Percentiles rank a stretch among this genome's conserved stretches.
These are phyloP conservation scores for Pseudisothecium myosuroides DNA, from an alignment of 225 moss, liverwort and hornwort species.

Conservation along the genomic window DNA sequence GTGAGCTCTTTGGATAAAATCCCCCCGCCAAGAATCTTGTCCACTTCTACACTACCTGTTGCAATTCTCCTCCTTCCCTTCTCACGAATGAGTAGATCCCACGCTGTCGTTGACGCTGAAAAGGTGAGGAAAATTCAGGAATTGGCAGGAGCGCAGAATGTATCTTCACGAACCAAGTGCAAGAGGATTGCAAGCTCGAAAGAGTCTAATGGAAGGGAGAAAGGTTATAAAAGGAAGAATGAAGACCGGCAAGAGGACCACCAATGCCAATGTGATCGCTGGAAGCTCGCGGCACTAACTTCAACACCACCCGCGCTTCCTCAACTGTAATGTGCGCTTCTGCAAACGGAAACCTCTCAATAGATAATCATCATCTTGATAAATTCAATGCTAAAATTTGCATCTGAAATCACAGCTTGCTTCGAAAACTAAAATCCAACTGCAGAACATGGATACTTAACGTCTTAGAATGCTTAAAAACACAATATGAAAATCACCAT, in stretches of 20 bases:
- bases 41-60: constrained; percentile 71
- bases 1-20: constrained; percentile 71
- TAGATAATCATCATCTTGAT: neutral
- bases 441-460: neutral
- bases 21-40: constrained; percentile 83
- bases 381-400: neutral
- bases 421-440: neutral
- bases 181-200: neutral
- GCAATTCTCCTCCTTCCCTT: constrained; percentile 51
- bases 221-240: neutral
- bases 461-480: neutral
- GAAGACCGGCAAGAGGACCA: constrained; percentile 15
- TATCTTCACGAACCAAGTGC: neutral
- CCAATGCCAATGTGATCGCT: neutral
- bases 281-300: constrained; percentile 23
- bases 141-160: neutral
- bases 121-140: neutral
- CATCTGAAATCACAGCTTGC: neutral
- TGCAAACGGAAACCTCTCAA: neutral
- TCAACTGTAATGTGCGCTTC: constrained; percentile 25
- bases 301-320: constrained; percentile 29
- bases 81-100: constrained; percentile 66
- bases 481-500: constrained; percentile 5
- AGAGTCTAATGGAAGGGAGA: neutral
- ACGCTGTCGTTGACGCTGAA: constrained; percentile 56